Evolutionary conservation across 495 filamentous ascomycete genomes (phyloP).

Genomic region (Friedmanniomyces endolithicus): DNA sequence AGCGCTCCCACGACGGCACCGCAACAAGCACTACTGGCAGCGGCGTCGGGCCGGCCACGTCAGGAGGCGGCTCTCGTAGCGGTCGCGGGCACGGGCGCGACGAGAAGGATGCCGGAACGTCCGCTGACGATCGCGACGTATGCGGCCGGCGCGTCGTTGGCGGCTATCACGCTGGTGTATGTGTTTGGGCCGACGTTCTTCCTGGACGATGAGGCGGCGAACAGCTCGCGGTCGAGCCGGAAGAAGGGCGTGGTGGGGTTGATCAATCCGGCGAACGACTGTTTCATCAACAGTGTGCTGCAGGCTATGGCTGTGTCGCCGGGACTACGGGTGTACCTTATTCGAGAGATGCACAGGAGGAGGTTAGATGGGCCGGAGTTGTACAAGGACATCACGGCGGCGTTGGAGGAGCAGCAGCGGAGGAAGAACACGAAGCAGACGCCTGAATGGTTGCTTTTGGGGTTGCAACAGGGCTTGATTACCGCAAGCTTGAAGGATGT

Average conservation of each 20-base stretch:
- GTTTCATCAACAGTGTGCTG: constrained; percentile 96
- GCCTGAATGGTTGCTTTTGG: constrained; percentile 49
- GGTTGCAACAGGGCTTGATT: constrained; percentile 65
- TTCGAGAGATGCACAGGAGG: constrained; percentile 73
- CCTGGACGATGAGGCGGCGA: constrained; percentile 63
- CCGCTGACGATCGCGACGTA: constrained; percentile 79
- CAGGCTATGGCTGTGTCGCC: constrained; percentile 92
- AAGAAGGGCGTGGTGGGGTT: constrained; percentile 88
- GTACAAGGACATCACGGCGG: constrained; percentile 38
- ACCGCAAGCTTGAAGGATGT: constrained; percentile 87
- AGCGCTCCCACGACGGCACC: background rate
- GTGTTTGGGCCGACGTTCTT: constrained; percentile 94
- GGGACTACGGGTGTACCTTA: constrained; percentile 80
- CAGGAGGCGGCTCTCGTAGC: constrained; percentile 12
- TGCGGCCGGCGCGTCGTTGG: constrained; percentile 88
- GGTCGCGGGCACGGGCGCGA: constrained; percentile 4
- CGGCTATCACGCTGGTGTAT: constrained; percentile 90
- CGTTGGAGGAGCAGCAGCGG: constrained; percentile 37
- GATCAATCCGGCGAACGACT: constrained; percentile 88
- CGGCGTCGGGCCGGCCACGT: background rate
- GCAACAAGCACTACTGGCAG: background rate
- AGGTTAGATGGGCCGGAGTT: constrained; percentile 60
- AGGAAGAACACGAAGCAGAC: constrained; percentile 26
- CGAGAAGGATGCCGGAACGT: constrained; percentile 63
- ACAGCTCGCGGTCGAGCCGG: constrained; percentile 44